Percentiles rank a stretch among this genome's conserved stretches.
phyloP scores from a whole-genome alignment of 2,329 filamentous ascomycete species.

The Basipetospora chlamydospora region DNA sequence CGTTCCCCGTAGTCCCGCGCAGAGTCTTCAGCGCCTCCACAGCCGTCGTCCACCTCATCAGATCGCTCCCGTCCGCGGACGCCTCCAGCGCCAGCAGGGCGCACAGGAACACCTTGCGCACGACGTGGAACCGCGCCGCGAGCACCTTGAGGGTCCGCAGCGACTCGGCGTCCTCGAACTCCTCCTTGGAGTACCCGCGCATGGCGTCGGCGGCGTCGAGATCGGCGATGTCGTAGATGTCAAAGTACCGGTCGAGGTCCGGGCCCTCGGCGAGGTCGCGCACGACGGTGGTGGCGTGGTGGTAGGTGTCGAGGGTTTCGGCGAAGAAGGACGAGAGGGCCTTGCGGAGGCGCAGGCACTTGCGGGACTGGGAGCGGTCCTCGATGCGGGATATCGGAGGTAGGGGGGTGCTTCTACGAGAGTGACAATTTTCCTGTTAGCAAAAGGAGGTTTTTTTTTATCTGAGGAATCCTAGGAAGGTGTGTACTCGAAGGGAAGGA shows the following conservation, averaged over 20 bases:
- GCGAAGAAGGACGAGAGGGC: slow-evolving; percentile 57
- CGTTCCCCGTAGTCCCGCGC: slow-evolving; percentile 43
- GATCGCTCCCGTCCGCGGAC: slow-evolving; percentile 62
- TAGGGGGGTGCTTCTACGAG: slow-evolving; percentile 61
- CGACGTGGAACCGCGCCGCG: slow-evolving; percentile 63
- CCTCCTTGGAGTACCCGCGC: slow-evolving; percentile 46
- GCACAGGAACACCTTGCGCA: slow-evolving; percentile 76
- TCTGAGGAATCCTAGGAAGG: too few species aligned
- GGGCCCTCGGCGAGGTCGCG: slow-evolving; percentile 62
- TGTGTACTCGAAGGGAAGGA: too few species aligned
- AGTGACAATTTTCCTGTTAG: neutral
- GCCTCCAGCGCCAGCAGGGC: slow-evolving; percentile 79
- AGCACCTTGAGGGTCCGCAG: slow-evolving; percentile 67
- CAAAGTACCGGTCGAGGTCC: slow-evolving; percentile 83
- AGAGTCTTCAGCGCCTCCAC: slow-evolving; percentile 59
- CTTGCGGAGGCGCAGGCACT: slow-evolving; percentile 67
- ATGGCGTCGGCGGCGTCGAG: slow-evolving; percentile 60
- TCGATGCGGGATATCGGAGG: slow-evolving; percentile 89
- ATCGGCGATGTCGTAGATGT: slow-evolving; percentile 69
- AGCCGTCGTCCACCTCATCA: slow-evolving; percentile 63
- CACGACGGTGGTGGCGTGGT: slow-evolving; percentile 52
- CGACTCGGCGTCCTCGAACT: slow-evolving; percentile 65
- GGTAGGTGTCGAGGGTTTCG: slow-evolving; percentile 56
- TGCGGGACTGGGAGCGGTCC: slow-evolving; percentile 61
- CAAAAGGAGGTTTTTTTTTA: too few species aligned